phyloP scores from a whole-genome alignment of 257 asterid species.

The Striga asiatica region DNA sequence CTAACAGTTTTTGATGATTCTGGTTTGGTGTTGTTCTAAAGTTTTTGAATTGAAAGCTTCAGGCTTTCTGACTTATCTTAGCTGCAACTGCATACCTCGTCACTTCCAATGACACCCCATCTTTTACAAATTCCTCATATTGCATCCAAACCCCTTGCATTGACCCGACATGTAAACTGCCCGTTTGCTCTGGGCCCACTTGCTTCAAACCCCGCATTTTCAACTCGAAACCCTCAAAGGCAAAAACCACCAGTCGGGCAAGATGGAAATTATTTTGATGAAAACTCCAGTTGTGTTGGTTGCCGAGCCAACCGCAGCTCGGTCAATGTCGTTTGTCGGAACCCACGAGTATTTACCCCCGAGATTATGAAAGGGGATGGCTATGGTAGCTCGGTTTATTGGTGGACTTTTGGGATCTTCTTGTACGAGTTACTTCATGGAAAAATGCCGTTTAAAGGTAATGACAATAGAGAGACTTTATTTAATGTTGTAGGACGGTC shows the following conservation, averaged over 20 bases:
- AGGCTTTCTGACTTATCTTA: no score
- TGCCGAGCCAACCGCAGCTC: constrained; percentile 83
- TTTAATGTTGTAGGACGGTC: constrained; percentile 84
- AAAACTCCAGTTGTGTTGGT: no score
- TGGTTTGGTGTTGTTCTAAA: no score
- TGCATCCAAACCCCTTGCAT: constrained; percentile 78
- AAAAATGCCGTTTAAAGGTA: constrained; percentile 80
- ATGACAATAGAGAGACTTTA: constrained; percentile 70
- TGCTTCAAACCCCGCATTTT: constrained; percentile 80
- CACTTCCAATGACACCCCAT: constrained; percentile 28
- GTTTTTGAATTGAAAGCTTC: no score
- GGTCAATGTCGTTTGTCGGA: constrained; percentile 93
- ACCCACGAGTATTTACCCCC: constrained; percentile 88
- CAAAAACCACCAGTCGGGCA: constrained; percentile 23
- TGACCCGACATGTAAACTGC: constrained; percentile 60
- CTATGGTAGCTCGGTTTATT: constrained; percentile 91
- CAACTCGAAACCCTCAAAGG: constrained; percentile 38
- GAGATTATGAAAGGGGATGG: constrained; percentile 95
- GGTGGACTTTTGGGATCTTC: constrained; percentile 97
- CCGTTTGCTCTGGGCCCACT: constrained; percentile 69
- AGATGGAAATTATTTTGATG: no score
- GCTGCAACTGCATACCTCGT: no score
- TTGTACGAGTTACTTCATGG: constrained; percentile 81
- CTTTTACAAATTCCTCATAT: constrained; percentile 56
- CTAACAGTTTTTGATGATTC: no score